Conservation (phyloP, 2,329 filamentous ascomycete species). For the Venturia aucupariae region DNA sequence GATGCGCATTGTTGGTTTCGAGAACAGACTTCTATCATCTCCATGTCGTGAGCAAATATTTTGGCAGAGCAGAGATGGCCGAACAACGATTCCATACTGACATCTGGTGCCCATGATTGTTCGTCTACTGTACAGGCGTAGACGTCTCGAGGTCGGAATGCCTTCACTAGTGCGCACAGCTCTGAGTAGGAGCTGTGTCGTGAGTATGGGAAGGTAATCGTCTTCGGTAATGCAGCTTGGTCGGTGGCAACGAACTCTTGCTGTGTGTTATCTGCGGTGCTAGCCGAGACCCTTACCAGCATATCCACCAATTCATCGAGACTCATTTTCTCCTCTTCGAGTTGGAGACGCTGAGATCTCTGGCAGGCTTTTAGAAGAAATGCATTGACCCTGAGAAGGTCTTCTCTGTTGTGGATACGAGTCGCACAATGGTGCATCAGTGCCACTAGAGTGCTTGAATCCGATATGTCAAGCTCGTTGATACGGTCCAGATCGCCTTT, state of each 20-base stretch:
- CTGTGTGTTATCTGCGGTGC: conserved; percentile 17
- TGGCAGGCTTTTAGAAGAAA: conserved; percentile 22
- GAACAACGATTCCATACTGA: conserved; percentile 63
- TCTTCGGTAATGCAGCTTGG: conserved; percentile 16
- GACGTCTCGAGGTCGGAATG: conserved; percentile 65
- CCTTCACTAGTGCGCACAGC: conserved; percentile 58
- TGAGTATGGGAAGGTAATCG: conserved; percentile 66
- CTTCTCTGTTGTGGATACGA: conserved; percentile 27
- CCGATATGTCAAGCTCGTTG: conserved; percentile 49
- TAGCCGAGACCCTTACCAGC: conserved; percentile 15
- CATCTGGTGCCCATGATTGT: conserved; percentile 50
- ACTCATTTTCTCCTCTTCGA: neutral
- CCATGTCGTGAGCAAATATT: conserved; percentile 11
- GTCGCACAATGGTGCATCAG: conserved; percentile 15
- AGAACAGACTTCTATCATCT: conserved; percentile 7
- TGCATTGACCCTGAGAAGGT: conserved; percentile 27
- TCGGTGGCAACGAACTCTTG: conserved; percentile 19
- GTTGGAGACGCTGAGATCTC: neutral
- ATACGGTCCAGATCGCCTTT: conserved; percentile 62
- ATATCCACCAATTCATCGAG: conserved; percentile 23
- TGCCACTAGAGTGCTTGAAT: neutral
- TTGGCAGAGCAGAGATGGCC: conserved; percentile 39
- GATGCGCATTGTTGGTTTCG: neutral
- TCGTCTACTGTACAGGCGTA: conserved; percentile 68
- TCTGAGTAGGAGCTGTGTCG: conserved; percentile 82